phyloP scores from a whole-genome alignment of 129 eudicot genomes.

The Flaveria trinervia region DNA sequence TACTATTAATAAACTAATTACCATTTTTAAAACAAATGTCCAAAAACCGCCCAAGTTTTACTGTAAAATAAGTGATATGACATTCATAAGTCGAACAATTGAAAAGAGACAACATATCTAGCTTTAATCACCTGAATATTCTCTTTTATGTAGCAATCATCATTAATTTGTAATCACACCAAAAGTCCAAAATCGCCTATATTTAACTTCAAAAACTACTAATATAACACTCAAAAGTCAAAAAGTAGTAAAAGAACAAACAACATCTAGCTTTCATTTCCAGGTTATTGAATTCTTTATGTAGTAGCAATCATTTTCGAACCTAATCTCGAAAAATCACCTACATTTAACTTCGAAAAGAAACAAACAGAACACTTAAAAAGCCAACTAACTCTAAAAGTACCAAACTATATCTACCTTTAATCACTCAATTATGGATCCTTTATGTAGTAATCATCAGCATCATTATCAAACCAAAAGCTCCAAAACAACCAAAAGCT shows the following conservation, averaged over 20 bases:
- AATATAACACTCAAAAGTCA: background rate
- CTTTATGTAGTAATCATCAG: background rate
- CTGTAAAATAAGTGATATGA: background rate
- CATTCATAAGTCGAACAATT: background rate
- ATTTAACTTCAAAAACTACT: background rate
- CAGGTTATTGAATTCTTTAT: background rate
- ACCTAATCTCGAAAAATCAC: background rate
- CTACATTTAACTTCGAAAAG: background rate
- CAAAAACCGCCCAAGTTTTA: background rate
- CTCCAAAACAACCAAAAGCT: background rate
- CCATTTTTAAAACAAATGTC: background rate
- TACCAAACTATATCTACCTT: constrained; percentile 1
- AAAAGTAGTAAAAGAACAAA: background rate
- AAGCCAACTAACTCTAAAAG: background rate
- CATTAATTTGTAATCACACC: background rate
- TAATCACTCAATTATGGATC: background rate
- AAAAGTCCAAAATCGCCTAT: background rate
- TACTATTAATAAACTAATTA: background rate
- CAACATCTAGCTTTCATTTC: background rate
- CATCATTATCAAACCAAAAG: background rate
- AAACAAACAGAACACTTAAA: background rate
- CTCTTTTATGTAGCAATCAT: background rate
- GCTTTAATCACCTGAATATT: constrained; percentile 1
- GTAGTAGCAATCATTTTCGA: background rate
- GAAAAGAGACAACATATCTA: background rate